Percentiles rank a stretch among this genome's conserved stretches.
Evolutionary conservation across 2,329 filamentous ascomycete species (phyloP).

Genomic region (Colletotrichum viniferum): DNA sequence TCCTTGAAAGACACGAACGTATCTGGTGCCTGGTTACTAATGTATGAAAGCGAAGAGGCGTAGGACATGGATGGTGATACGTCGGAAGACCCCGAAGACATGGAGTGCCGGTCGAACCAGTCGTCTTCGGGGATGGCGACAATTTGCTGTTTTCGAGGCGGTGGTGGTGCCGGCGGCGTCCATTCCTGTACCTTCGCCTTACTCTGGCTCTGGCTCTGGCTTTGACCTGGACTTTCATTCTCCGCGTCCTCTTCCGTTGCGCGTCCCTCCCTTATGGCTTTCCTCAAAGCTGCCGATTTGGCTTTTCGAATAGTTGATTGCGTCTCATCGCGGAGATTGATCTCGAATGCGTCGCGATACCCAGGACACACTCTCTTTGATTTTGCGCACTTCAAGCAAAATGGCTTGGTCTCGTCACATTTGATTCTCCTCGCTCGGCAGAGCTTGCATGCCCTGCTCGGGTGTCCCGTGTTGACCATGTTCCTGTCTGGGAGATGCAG

Average conservation of each 20-base stretch:
- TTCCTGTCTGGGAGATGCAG: background rate
- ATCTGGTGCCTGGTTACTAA: constrained; percentile 10
- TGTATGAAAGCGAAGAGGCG: constrained; percentile 12
- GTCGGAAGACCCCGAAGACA: constrained; percentile 8
- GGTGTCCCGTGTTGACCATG: constrained; percentile 23
- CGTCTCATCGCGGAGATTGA: constrained; percentile 23
- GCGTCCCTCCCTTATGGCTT: constrained; percentile 18
- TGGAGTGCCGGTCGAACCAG: constrained; percentile 10
- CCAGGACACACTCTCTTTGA: constrained; percentile 25
- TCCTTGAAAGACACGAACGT: constrained; percentile 14
- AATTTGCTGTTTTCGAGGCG: constrained; percentile 10
- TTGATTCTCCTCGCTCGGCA: constrained; percentile 41
- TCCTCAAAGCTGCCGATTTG: constrained; percentile 20
- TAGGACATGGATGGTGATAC: constrained; percentile 20
- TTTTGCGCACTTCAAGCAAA: constrained; percentile 35
- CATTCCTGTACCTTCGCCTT: constrained; percentile 2
- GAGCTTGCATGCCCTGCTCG: constrained; percentile 23
- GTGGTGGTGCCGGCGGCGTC: constrained; percentile 7
- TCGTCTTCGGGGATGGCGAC: constrained; percentile 10
- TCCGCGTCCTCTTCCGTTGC: constrained; percentile 10
- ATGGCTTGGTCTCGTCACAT: constrained; percentile 36
- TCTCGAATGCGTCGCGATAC: constrained; percentile 23
- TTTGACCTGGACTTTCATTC: background rate
- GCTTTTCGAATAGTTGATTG: constrained; percentile 23
- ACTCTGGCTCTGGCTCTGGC: background rate